These are phyloP conservation scores for Cylindrotheca fusiformis DNA, from an alignment of 108 stramenopile species.

Conservation along the genomic window DNA sequence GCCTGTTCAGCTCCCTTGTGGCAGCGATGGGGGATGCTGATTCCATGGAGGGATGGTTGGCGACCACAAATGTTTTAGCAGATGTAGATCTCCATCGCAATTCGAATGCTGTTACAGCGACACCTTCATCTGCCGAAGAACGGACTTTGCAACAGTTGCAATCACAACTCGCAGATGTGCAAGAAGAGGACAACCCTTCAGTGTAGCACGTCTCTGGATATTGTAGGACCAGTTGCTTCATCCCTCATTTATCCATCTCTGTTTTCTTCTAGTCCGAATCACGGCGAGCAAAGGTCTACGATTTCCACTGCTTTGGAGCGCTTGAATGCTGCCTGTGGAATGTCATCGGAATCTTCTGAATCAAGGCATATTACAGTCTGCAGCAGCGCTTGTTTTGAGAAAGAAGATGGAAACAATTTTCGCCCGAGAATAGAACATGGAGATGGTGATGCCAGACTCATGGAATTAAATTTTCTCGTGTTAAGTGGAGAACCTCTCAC, in stretches of 20 bases:
- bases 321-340: too few species aligned
- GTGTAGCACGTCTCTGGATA: too few species aligned
- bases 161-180: not conserved
- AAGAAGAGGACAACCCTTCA: not conserved
- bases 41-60: constrained; percentile 80
- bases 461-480: constrained; percentile 2
- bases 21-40: constrained; percentile 83
- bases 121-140: not conserved
- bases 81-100: constrained; percentile 52
- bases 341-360: too few species aligned
- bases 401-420: not conserved
- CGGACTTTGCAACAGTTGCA: not conserved
- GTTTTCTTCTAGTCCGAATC: too few species aligned
- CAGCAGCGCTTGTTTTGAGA: too few species aligned
- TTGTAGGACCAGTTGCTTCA: too few species aligned
- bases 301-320: constrained; percentile 3
- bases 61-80: constrained; percentile 65
- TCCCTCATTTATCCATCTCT: too few species aligned
- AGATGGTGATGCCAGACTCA: constrained; percentile 1
- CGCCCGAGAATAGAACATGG: too few species aligned
- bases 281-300: constrained; percentile 15
- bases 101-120: not conserved
- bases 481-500: too few species aligned
- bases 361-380: too few species aligned
- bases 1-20: constrained; percentile 72